Evolutionary conservation across 331 rosid species (phyloP).

Genomic region (Erythrophleum ivorense): DNA sequence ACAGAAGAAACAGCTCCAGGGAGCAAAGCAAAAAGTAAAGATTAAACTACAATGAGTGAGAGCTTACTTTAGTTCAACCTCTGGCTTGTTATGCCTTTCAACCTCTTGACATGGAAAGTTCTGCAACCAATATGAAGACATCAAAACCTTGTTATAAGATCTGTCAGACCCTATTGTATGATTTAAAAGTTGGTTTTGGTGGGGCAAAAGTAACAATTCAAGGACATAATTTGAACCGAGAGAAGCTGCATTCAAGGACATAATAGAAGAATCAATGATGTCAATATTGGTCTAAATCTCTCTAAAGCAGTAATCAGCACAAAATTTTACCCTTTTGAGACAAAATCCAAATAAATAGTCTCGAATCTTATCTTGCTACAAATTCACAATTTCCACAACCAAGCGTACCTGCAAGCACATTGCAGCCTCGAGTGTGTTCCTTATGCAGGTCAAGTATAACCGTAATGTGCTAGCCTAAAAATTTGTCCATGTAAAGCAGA

Average conservation of each 20-base stretch:
- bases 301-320: not conserved
- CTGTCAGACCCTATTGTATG: not conserved
- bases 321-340: not conserved
- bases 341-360: not conserved
- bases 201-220: not conserved
- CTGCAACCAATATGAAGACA: constrained; percentile 47
- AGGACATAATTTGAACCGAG: not conserved
- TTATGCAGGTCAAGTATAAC: constrained; percentile 80
- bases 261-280: not conserved
- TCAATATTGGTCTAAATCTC: not conserved
- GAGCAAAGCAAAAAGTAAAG: constrained; percentile 11
- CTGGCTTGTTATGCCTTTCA: constrained; percentile 98
- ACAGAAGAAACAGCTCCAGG: not conserved
- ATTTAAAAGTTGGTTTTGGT: not conserved
- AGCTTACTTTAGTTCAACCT: constrained; percentile 89
- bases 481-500: not conserved
- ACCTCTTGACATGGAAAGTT: constrained; percentile 99
- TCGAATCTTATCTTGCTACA: not conserved
- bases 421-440: constrained; percentile 94
- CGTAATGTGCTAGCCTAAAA: constrained; percentile 72
- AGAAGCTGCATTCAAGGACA: not conserved
- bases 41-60: constrained; percentile 8
- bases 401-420: constrained; percentile 86
- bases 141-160: constrained; percentile 2
- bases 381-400: not conserved